Evolutionary conservation across 768 basidiomycete species (phyloP), one percentile per base, ranked within the genome.

Genomic region (Boletus reticuloceps): DNA sequence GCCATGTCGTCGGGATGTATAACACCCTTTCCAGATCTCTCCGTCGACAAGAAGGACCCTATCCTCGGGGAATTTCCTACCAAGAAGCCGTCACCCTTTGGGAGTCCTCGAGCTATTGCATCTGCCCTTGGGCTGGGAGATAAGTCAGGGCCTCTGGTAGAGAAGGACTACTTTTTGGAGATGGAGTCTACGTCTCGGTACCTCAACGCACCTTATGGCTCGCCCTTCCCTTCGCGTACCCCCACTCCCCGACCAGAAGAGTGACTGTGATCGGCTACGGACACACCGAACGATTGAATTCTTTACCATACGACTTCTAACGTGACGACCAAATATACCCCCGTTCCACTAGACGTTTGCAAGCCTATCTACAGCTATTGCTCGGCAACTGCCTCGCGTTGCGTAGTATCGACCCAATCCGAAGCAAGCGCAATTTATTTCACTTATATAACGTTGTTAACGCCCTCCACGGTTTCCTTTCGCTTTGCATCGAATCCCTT

Each of bases 31-130:
- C 70, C 80, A 6, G 76, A 74, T 40, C 70, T 79, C 1, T 77
- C 82, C 9, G 65, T 82, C 43, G 71, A 74, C 47, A 71, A 78
- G 44, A 76, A 78, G 55, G 80, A 79, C 52, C 82, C 82, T 22
- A 85, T 88, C 55, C 71, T 86, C 4, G 85, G 85, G 16, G 80
- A 85, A 51, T 81, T 85, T 58, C 63, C 74, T 39, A 69, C 75
- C 27, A 75, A 74, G 63, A 79, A 75, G 62, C 74, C 75, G 37
- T 76, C 77, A 22, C 74, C 79, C 6, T 81, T 81, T 58, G 78
- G 76, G 20, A 82, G 77, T 56, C 79, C 81, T 4, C 76, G 75
- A 40, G 75, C 74, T 20, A 72, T 83, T 54, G 79, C 81, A 11
- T 76, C 75, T 53, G 79, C 82, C 11, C 75, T 84, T 42, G 78